Base-by-base conservation (phyloP, 2,329 filamentous ascomycete species). In the Aureobasidium sp. region DNA sequence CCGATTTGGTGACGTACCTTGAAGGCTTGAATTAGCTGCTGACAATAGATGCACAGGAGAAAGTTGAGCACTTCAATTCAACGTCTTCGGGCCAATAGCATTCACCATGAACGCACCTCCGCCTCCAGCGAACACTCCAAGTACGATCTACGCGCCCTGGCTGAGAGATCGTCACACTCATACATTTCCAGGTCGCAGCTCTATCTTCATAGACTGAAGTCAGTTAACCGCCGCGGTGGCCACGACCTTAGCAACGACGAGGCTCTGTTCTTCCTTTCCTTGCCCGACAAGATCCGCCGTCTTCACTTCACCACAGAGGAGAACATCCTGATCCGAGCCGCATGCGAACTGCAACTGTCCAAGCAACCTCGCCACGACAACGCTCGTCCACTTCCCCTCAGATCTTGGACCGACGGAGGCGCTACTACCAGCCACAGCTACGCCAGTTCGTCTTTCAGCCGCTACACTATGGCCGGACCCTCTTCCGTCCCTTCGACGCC, bases 221-320 rank as follows among this genome's bases (percentile, higher is more conserved):
- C 66, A 69, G 74, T 74, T 65, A 75, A 81, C 60, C 79, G 81
- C 61, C 44, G 27, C 14, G 45, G 45, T 25, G 36, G 34, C 34
- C 34, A 34, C 22, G 41, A 51, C 15, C 17, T 60, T 8, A 49
- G 11, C 45, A 36, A 60, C 45, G 79, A 81, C 34, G 85, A 89
- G 68, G 83, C 83, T 61, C 79, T 83, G 65, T 90, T 88, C 78
- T 91, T 87, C 71, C 78, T 86, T 59, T 84, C 81, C 25, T 78
- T 91, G 45, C 88, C 90, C 22, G 84, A 88, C 65, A 91, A 90
- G 73, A 81, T 91, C 66, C 86, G 85, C 70, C 83, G 84, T 66
- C 84, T 83, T 66, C 84, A 88, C 65, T 87, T 91, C 72, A 87
- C 86, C 27, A 80, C 78, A 53, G 87, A 91, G 73, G 89, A 94